These are phyloP conservation scores for Hylodesmum podocarpum DNA, from an alignment of 306 rosid genomes.

Conservation along the genomic window DNA sequence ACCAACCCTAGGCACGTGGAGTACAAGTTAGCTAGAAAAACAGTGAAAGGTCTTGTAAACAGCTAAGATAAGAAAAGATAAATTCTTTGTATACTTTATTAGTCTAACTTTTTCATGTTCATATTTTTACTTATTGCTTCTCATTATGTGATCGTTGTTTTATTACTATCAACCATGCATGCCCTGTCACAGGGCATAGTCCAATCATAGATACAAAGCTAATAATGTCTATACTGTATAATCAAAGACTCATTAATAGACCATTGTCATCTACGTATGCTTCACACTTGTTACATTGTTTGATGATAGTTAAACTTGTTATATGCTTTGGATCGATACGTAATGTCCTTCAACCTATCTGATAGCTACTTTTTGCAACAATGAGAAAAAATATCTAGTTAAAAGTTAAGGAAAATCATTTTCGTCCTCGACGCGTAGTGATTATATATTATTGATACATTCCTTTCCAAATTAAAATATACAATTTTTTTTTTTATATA, in stretches of 20 bases:
- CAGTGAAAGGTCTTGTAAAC: constrained; percentile 14
- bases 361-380: background rate
- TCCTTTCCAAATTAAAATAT: background rate
- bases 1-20: background rate
- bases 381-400: background rate
- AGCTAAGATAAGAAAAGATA: constrained; percentile 17
- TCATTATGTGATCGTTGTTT: background rate
- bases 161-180: background rate
- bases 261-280: background rate
- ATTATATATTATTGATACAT: background rate
- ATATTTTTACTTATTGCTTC: background rate
- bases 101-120: background rate
- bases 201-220: background rate
- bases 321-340: background rate
- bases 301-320: background rate
- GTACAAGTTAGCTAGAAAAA: constrained; percentile 8
- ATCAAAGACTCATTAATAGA: constrained; percentile 6
- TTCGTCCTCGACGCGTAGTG: background rate
- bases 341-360: constrained; percentile 2
- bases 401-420: background rate
- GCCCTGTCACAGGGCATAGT: background rate
- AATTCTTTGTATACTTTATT: constrained; percentile 21
- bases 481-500: background rate
- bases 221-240: background rate
- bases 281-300: background rate